Evolutionary conservation across 2,329 filamentous ascomycete genomes (phyloP), one percentile per base, ranked within the genome.

Genomic region (Ophiostoma ulmi): DNA sequence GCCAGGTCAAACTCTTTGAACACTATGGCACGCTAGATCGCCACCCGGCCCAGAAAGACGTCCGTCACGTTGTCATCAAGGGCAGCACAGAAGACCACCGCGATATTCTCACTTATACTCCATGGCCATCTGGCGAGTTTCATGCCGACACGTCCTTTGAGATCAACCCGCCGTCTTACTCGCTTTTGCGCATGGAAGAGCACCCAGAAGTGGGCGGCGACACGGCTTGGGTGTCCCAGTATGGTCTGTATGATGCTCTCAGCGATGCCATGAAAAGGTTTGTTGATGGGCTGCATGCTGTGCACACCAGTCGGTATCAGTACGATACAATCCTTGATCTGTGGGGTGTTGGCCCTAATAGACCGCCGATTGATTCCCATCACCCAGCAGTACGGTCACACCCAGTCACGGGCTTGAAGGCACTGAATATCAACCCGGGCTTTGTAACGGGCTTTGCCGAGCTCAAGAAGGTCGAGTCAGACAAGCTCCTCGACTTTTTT

Each of bases 61-160:
- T 76, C n/a, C 76, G 78, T 68, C 81, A 83, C 68, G 78, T 83
- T 10, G 77, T 81, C 13, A 83, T 84, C 71, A 77, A 79, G 38
- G 83, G 81, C 1, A 84, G 80, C 72, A 78, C 75, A 1, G 80
- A 81, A 36, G 81, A 85, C 73, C 80, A 83, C 73, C 81, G 83
- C 11, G 79, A 81, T 71, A 75, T 82, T 1, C 73, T 77, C 1
- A 81, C 79, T 36, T 84, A 84, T 74, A 85, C 83, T 0, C 82
- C 82, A 0, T 84, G 82, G 81, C 80, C 80, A 1, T 78, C 76
- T 10, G 80, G 77, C 4, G 83, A 84, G 66, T 85, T 81, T 72
- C 83, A 85, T 71, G 81, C 83, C 38, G 83, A 85, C 74, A 84
- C 82, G 1, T 83, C 80, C 0, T 85, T 84, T 72, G 83, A 85